These are phyloP conservation scores for Tylopilus plumbeoviolaceoides DNA, from an alignment of 768 basidiomycete species.

Conservation along the genomic window DNA sequence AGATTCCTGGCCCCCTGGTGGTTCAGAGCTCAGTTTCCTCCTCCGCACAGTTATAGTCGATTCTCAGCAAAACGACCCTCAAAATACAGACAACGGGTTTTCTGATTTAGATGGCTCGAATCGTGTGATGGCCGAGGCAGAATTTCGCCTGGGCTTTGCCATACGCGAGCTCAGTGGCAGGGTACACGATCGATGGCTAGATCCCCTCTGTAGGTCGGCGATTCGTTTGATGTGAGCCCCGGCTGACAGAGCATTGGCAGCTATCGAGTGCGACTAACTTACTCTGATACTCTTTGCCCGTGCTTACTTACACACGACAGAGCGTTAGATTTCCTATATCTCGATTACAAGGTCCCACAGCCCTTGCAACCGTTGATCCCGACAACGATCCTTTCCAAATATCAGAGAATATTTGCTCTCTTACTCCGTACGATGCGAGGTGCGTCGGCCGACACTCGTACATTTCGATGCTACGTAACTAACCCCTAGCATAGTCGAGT, in stretches of 20 bases:
- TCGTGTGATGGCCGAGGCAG: conserved; percentile 54
- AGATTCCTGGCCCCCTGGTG: conserved; percentile 83
- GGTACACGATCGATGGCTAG: conserved; percentile 72
- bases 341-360: conserved; percentile 87
- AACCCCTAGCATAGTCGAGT: conserved; percentile 48
- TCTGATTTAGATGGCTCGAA: conserved; percentile 34
- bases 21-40: conserved; percentile 78
- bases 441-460: conserved; percentile 25
- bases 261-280: conserved; percentile 18
- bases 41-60: conserved; percentile 83
- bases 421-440: conserved; percentile 78
- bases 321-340: conserved; percentile 85
- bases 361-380: conserved; percentile 73
- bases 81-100: conserved; percentile 17
- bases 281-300: neutral
- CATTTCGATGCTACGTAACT: neutral
- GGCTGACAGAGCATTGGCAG: conserved; percentile 13
- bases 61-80: conserved; percentile 45
- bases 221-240: neutral
- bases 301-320: conserved; percentile 34
- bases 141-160: conserved; percentile 78
- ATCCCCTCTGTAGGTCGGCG: conserved; percentile 68
- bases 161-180: conserved; percentile 68
- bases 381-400: conserved; percentile 70
- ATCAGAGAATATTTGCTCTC: conserved; percentile 79